Evolutionary conservation across 73 alveolate species (phyloP), one percentile per base, ranked within the genome.

Genomic region (Stentor coeruleus): DNA sequence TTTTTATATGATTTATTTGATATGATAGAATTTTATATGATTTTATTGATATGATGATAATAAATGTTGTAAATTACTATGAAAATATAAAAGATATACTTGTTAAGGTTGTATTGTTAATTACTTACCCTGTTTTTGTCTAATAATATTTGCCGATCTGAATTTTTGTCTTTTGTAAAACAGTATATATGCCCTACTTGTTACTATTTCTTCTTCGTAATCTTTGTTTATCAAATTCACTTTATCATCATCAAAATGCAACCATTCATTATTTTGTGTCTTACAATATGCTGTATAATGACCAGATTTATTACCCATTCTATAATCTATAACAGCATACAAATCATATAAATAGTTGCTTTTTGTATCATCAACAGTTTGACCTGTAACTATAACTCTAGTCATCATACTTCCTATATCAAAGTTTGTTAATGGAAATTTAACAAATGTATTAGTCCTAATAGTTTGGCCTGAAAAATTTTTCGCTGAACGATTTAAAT

Each of bases 401-500:
- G 39, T 59, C 30, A 84, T 35, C 74, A 85, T 80, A 14, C 35
- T 49, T 3, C 85, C n/a, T 3, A 89, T 3, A 57, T 85, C 89
- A 2, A 89, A 85, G 74, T 74, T 59, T 30, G 74, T 74, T 3
- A 89, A 59, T 0, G 95, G 95, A 40, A 89, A 85, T 20, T 77
- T 86, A 3, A 89, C 91, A 38, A 89, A 42, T 36, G 84, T 87
- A 57, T 85, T 89, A 11, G 85, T 81, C 59, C 85, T 89, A 37
- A 82, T 88, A 3, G 86, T 80, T 38, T 86, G 76, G n/a, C 90
- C 90, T 28, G 81, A 72, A 31, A 74, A 31, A 79, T 60, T 84
- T 59, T 87, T 41, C 39, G n/a, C n/a, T n/a, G 86, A 89, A 49
- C 95, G 76, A 76, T 89, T 89, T 41, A 89, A 59, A 74, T 89